These are phyloP conservation scores for Yamagishiella unicocca DNA, from an alignment of 139 green algal genomes.

Conservation along the genomic window DNA sequence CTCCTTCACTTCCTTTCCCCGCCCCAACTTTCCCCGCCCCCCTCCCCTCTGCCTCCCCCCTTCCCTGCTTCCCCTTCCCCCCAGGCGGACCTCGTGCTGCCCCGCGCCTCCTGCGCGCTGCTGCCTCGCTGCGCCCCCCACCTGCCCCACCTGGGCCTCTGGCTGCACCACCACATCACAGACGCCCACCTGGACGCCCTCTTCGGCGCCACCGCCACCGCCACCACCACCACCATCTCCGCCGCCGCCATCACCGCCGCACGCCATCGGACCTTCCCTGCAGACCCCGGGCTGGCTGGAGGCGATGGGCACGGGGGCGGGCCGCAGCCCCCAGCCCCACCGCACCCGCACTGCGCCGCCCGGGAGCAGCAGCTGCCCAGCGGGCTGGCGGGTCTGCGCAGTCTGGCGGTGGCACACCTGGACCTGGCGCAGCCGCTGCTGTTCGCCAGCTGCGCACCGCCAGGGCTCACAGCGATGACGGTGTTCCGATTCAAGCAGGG, in stretches of 20 bases:
- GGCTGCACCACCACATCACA: slow-evolving; percentile 15
- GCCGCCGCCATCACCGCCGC: neutral
- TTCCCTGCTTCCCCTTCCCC: neutral
- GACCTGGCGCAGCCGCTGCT: slow-evolving; percentile 25
- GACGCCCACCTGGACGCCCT: slow-evolving; percentile 10
- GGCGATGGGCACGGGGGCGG: too few relatives aligned
- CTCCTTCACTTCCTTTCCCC: neutral
- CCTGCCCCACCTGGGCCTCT: slow-evolving; percentile 11
- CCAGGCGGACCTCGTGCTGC: slow-evolving; percentile 9
- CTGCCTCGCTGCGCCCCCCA: neutral
- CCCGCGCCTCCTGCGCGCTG: neutral
- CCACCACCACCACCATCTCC: neutral
- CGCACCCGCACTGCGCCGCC: too few relatives aligned
- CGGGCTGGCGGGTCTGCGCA: neutral
- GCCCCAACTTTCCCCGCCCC: neutral
- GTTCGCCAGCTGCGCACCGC: neutral
- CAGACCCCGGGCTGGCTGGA: too few relatives aligned
- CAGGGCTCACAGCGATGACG: slow-evolving; percentile 6
- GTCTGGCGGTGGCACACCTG: slow-evolving; percentile 12
- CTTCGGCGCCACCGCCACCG: too few relatives aligned
- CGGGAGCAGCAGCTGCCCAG: neutral
- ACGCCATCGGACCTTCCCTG: too few relatives aligned
- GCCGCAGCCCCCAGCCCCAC: too few relatives aligned
- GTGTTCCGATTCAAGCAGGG: neutral
- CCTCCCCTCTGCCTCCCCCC: neutral